Conservation (phyloP, 257 asterid genomes). For the Perilla frutescens region DNA sequence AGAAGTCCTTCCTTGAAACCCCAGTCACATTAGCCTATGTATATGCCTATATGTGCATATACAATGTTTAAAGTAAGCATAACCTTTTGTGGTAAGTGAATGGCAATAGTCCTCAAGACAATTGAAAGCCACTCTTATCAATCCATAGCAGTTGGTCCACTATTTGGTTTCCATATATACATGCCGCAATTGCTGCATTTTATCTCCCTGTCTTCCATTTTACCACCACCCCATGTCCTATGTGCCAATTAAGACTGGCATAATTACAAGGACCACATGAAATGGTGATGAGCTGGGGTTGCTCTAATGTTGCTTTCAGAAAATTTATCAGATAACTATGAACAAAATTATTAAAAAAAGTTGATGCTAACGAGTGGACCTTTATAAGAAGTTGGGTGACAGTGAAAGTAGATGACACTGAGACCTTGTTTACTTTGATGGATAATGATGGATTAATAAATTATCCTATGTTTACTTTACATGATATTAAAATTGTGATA, state of each 20-base stretch:
- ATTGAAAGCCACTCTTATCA: constrained; percentile 29
- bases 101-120: constrained; percentile 38
- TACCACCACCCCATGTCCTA: background rate
- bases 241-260: constrained; percentile 29
- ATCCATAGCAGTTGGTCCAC: constrained; percentile 1
- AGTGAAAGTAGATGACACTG: too few species aligned
- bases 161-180: constrained; percentile 49
- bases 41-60: background rate
- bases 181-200: constrained; percentile 51
- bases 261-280: constrained; percentile 50
- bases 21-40: background rate
- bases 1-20: too few species aligned
- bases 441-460: too few species aligned
- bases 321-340: constrained; percentile 41
- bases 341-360: constrained; percentile 11
- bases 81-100: constrained; percentile 26
- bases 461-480: too few species aligned
- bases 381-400: too few species aligned
- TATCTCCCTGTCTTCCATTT: constrained; percentile 23
- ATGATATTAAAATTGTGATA: too few species aligned
- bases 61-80: background rate
- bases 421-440: too few species aligned
- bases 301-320: constrained; percentile 52
- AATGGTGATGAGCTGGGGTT: constrained; percentile 34
- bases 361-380: constrained; percentile 24